These are phyloP conservation scores for Scortechinia acanthostroma DNA, from an alignment of 2,329 filamentous ascomycete genomes.

Conservation along the genomic window DNA sequence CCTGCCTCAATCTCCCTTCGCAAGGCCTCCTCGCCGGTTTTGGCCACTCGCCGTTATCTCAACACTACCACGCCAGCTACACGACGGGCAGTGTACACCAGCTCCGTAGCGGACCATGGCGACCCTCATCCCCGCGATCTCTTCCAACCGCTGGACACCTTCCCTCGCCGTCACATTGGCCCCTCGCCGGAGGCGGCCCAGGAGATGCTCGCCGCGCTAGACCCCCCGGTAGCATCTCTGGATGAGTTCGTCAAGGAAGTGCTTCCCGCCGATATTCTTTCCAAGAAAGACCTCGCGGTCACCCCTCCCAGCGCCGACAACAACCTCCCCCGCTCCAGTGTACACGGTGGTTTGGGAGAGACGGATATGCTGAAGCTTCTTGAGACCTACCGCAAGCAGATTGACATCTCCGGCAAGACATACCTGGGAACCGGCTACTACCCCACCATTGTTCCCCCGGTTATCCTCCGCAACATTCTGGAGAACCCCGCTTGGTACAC, in stretches of 20 bases:
- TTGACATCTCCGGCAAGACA: constrained; percentile 40
- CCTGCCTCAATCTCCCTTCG: background rate
- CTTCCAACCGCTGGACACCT: constrained; percentile 43
- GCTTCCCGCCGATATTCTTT: constrained; percentile 72
- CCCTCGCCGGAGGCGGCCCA: constrained; percentile 63
- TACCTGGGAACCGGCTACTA: constrained; percentile 88
- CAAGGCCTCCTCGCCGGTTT: background rate
- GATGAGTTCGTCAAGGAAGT: constrained; percentile 83
- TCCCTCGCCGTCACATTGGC: constrained; percentile 80
- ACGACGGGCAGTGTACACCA: constrained; percentile 2
- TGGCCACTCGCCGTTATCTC: background rate
- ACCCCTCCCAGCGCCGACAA: constrained; percentile 30
- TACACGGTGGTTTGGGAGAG: constrained; percentile 43
- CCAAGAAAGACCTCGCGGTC: constrained; percentile 54
- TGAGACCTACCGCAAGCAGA: constrained; percentile 16
- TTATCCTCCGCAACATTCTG: constrained; percentile 86
- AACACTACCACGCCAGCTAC: background rate
- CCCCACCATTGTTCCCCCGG: constrained; percentile 75
- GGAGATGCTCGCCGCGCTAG: constrained; percentile 74
- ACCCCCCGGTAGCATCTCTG: constrained; percentile 65
- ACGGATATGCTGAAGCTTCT: constrained; percentile 42
- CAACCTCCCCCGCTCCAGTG: constrained; percentile 23
- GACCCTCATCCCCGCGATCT: background rate
- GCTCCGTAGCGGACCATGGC: background rate
- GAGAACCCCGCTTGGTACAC: constrained; percentile 97